A percentile compares a stretch with the other conserved stretches of the same genome.
These are phyloP conservation scores for Magnusiomyces ingens DNA, from an alignment of 1,139 yeast species.

Conservation along the genomic window DNA sequence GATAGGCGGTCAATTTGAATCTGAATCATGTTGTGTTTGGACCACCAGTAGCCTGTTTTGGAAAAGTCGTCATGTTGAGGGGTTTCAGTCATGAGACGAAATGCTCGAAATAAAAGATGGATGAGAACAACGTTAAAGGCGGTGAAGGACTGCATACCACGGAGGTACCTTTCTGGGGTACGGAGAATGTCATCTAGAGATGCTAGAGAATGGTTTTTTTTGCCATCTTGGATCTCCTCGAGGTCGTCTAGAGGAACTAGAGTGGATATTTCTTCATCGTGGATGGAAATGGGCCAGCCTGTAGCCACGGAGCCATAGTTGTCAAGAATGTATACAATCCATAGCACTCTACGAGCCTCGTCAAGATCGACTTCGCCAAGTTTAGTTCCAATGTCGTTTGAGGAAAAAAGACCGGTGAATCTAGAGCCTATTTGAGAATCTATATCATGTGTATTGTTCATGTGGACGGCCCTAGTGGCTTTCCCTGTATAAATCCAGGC, in stretches of 20 bases:
- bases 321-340: slow-evolving; percentile 26
- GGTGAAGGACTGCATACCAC: slow-evolving; percentile 4
- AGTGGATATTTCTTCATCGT: slow-evolving; percentile 22
- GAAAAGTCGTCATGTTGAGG: slow-evolving; percentile 14
- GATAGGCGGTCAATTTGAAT: slow-evolving; percentile 14
- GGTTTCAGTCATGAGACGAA: slow-evolving; percentile 10
- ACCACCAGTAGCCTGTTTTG: slow-evolving; percentile 22
- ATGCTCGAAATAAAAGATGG: slow-evolving; percentile 10
- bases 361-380: slow-evolving; percentile 22
- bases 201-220: slow-evolving; percentile 5
- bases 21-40: slow-evolving; percentile 17
- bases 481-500: slow-evolving; percentile 31
- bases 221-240: background rate
- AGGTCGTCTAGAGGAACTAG: slow-evolving; percentile 26
- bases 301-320: slow-evolving; percentile 26
- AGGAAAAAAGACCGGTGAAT: slow-evolving; percentile 2
- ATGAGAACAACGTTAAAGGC: slow-evolving; percentile 11
- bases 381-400: background rate
- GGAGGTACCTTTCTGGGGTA: slow-evolving; percentile 14
- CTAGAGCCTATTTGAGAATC: slow-evolving; percentile 10
- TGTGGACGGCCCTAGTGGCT: slow-evolving; percentile 23
- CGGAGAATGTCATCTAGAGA: slow-evolving; percentile 14
- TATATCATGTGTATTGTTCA: slow-evolving; percentile 25
- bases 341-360: slow-evolving; percentile 29
- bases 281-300: slow-evolving; percentile 26